Evolutionary conservation across 2,329 filamentous ascomycete genomes (phyloP).

Genomic region (Scedosporium boydii): DNA sequence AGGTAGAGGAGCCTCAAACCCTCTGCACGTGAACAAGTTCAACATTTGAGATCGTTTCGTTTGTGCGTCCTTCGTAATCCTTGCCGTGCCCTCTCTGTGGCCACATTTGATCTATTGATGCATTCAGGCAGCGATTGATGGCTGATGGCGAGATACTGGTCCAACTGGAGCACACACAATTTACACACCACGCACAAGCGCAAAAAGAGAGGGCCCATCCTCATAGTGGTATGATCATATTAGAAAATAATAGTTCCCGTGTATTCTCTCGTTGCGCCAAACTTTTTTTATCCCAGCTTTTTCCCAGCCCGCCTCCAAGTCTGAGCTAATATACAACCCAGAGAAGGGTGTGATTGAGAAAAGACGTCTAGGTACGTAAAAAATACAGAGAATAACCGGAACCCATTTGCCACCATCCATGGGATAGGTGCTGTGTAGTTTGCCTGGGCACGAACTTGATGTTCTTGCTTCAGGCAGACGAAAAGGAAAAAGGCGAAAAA

Average conservation of each 20-base stretch:
- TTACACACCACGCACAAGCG: too few species aligned
- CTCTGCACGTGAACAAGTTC: too few species aligned
- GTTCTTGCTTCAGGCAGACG: neutral
- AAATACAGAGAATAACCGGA: slow-evolving; percentile 21
- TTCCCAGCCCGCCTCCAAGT: slow-evolving; percentile 18
- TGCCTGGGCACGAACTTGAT: neutral
- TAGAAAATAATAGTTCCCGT: slow-evolving; percentile 18
- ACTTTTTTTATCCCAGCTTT: slow-evolving; percentile 18
- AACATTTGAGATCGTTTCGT: too few species aligned
- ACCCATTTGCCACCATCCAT: neutral
- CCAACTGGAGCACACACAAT: too few species aligned
- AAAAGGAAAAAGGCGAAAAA: neutral
- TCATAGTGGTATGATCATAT: slow-evolving; percentile 1
- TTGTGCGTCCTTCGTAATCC: too few species aligned
- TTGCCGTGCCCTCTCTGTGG: too few species aligned
- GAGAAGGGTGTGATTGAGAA: slow-evolving; percentile 22
- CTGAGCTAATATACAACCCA: slow-evolving; percentile 27
- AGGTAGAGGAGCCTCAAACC: too few species aligned
- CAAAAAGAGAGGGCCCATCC: too few species aligned
- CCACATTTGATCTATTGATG: too few species aligned
- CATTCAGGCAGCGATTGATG: too few species aligned
- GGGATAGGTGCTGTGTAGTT: neutral
- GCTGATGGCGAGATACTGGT: too few species aligned
- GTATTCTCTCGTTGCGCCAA: slow-evolving; percentile 23
- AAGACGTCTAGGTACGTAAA: slow-evolving; percentile 12